Evolutionary conservation across 2,329 filamentous ascomycete genomes (phyloP).

Genomic region (Thelonectria discophora): DNA sequence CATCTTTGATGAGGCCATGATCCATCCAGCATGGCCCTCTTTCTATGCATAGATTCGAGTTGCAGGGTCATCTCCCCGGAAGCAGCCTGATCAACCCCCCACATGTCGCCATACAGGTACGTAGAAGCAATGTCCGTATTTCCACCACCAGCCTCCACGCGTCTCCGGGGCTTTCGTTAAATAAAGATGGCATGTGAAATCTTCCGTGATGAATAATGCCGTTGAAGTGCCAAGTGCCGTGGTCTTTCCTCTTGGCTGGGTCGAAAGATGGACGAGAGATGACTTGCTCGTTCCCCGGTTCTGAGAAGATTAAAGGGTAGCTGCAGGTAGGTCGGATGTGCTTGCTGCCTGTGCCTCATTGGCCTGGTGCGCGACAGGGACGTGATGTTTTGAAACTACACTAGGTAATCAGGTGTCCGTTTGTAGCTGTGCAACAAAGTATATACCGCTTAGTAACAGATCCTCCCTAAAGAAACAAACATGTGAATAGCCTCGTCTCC

Average conservation of each 20-base stretch:
- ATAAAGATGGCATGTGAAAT: background rate
- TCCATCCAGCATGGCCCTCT: background rate
- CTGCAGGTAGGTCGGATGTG: background rate
- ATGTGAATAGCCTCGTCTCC: background rate
- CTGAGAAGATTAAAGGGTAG: constrained; percentile 8
- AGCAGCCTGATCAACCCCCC: background rate
- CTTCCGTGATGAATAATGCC: background rate
- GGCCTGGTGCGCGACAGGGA: background rate
- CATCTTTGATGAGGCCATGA: too few species aligned
- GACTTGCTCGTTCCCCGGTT: background rate
- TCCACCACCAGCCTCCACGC: background rate
- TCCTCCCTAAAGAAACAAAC: too few species aligned
- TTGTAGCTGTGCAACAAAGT: too few species aligned
- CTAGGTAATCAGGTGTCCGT: too few species aligned
- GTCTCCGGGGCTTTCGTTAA: constrained; percentile 5
- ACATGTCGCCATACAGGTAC: background rate
- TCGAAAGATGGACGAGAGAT: background rate
- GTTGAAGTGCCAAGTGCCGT: background rate
- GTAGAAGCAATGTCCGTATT: background rate
- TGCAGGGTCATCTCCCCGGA: background rate
- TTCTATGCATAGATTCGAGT: constrained; percentile 7
- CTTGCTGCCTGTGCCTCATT: background rate
- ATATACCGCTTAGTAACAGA: too few species aligned
- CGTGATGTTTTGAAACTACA: too few species aligned
- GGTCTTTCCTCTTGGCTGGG: too few species aligned